Base-by-base conservation (phyloP, 2,329 filamentous ascomycete species). In the Aureobasidium sp. region DNA sequence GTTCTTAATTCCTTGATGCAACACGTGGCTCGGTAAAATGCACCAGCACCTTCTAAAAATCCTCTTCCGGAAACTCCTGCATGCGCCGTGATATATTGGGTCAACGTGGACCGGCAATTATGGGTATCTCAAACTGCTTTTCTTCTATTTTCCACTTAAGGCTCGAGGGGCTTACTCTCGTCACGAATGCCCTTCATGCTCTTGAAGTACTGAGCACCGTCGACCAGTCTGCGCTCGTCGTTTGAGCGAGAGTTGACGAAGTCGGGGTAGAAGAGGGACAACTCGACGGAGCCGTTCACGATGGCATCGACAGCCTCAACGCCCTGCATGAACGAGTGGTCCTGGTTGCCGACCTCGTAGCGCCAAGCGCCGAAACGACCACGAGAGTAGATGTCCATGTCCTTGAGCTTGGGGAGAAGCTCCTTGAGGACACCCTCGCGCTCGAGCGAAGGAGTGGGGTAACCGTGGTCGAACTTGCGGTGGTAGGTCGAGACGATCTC, bases 401-500 rank as follows among this genome's bases (percentile, higher is more conserved):
- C 89, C 79, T 96, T 88, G 64, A 99, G 87, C 79, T 90, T 92
- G 70, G 94, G 94, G 57, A 99, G 87, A 61, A 99, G 85, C 79
- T 97, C 80, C 77, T 88, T 95, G 68, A 99, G 85, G 50, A 94
- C 91, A 68, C 90, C 92, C 77, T 99, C 94, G 77, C 94, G 90
- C 85, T 97, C 94, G 44, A 99, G 85, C 37, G 88, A 85, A 31
- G 94, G 94, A 17, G 94, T 99, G 65, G 94, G 94, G 82, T 99
- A 99, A 68, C 94, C 94, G 81, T 97, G 94, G 76, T 97, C 90
- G 77, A 99, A 99, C 77, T 89, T 86, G 78, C 94, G 91, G 84
- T 97, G 91, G 82, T 99, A 99, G 67, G 92, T 97, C 57, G 91
- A 96, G 70, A 99, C 91, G 67, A 99, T 96, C 81, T 97, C 93